Percentiles rank a stretch among this genome's conserved stretches.
Conservation (phyloP, 257 asterid genomes). For the Gardenia jasminoides region DNA sequence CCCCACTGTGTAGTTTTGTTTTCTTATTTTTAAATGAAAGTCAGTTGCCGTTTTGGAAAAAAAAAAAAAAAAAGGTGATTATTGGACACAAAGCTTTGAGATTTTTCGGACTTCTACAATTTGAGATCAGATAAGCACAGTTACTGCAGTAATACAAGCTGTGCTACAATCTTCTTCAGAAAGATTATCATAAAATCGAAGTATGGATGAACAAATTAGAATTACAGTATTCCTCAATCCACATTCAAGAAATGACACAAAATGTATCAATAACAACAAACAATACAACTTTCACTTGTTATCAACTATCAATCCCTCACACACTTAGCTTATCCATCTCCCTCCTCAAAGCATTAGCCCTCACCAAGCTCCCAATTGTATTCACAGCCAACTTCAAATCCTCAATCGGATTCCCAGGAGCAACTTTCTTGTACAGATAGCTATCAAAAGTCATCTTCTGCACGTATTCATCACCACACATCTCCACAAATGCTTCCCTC, state of each 20-base stretch:
- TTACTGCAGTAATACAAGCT: background rate
- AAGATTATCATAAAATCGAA: background rate
- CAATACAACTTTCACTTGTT: too few species aligned
- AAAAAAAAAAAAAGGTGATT: too few species aligned
- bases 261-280: background rate
- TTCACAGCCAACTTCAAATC: constrained; percentile 86
- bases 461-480: constrained; percentile 90
- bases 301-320: constrained; percentile 23
- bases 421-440: constrained; percentile 78
- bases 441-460: constrained; percentile 96
- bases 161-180: background rate
- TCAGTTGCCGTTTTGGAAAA: too few species aligned
- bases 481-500: constrained; percentile 85
- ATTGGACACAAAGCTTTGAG: background rate
- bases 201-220: background rate
- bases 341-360: constrained; percentile 82
- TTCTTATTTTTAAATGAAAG: too few species aligned
- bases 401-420: constrained; percentile 87
- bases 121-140: background rate
- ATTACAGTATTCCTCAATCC: background rate
- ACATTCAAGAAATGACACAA: background rate
- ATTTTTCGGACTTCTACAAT: too few species aligned
- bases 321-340: constrained; percentile 81
- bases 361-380: constrained; percentile 80
- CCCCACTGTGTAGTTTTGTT: too few species aligned